These are phyloP conservation scores for Suillus alpinus DNA, from an alignment of 768 basidiomycete genomes.

Conservation along the genomic window DNA sequence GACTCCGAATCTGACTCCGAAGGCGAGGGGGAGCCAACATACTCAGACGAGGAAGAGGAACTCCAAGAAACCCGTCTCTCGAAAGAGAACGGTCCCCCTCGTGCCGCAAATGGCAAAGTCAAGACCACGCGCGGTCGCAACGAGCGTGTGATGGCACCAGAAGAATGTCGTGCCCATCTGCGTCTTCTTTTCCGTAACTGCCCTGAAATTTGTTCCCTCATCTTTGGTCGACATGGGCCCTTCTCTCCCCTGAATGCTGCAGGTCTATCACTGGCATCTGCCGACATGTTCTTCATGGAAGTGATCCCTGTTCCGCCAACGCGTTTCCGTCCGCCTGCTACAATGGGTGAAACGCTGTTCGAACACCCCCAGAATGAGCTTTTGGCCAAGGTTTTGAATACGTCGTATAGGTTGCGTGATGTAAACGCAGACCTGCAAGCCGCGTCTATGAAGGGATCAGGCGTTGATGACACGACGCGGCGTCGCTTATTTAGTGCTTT, in stretches of 20 bases:
- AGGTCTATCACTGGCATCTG: constrained; percentile 66
- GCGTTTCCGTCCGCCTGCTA: constrained; percentile 91
- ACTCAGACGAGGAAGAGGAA: constrained; percentile 47
- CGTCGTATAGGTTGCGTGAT: constrained; percentile 78
- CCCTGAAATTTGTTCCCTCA: constrained; percentile 71
- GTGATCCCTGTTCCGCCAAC: constrained; percentile 90
- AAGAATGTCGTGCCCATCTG: constrained; percentile 93
- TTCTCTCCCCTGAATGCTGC: constrained; percentile 61
- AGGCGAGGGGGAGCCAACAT: constrained; percentile 43
- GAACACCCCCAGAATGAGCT: constrained; percentile 97
- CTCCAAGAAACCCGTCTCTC: constrained; percentile 17
- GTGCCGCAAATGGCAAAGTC: constrained; percentile 71
- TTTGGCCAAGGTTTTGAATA: constrained; percentile 73
- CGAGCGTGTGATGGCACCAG: constrained; percentile 87
- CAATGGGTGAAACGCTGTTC: constrained; percentile 88
- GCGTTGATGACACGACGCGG: constrained; percentile 48
- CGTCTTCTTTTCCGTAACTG: constrained; percentile 87
- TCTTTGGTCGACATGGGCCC: constrained; percentile 92
- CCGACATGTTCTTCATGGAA: constrained; percentile 98
- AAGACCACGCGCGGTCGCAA: constrained; percentile 79
- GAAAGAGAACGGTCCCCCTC: constrained; percentile 45
- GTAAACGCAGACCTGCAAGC: constrained; percentile 63
- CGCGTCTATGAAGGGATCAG: constrained; percentile 57
- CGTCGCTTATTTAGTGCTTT: constrained; percentile 63
- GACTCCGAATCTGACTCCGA: constrained; percentile 54